Evolutionary conservation across 805 yeast species (phyloP).

Genomic region (Phaffomyces antillensis): DNA sequence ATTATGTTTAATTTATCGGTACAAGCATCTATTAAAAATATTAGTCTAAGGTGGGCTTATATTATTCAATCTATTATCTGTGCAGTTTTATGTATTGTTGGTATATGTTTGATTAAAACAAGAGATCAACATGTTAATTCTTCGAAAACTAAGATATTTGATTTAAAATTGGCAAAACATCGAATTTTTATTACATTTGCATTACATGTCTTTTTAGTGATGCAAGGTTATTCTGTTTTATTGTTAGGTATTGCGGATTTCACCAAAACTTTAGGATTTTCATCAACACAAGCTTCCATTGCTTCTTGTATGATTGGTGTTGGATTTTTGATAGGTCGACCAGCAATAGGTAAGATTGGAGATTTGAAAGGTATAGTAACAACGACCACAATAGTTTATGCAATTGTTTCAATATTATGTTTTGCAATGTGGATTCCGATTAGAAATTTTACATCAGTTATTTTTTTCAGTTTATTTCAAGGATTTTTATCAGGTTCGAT

Average conservation of each 20-base stretch:
- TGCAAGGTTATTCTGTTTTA: constrained; percentile 55
- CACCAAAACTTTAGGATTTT: constrained; percentile 53
- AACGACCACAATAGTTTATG: constrained; percentile 31
- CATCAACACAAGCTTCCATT: constrained; percentile 45
- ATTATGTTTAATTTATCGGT: constrained; percentile 32
- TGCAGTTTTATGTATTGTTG: constrained; percentile 27
- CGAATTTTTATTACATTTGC: constrained; percentile 37
- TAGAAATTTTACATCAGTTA: constrained; percentile 47
- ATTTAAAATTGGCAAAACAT: constrained; percentile 29
- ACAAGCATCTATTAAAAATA: constrained; percentile 26
- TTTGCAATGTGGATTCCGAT: constrained; percentile 54
- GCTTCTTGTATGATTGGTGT: constrained; percentile 55
- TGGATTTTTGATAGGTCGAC: constrained; percentile 52
- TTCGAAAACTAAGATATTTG: constrained; percentile 35
- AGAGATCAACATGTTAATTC: constrained; percentile 29
- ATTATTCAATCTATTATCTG: constrained; percentile 33
- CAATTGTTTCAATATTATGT: constrained; percentile 33
- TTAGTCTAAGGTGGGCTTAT: constrained; percentile 29
- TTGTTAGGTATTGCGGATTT: constrained; percentile 54
- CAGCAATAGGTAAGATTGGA: constrained; percentile 42
- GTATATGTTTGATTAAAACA: constrained; percentile 30
- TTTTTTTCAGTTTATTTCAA: constrained; percentile 42
- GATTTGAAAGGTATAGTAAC: constrained; percentile 49
- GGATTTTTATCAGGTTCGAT: constrained; percentile 58
- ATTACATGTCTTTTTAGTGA: constrained; percentile 38